A percentile compares a stretch with the other conserved stretches of the same genome.
Evolutionary conservation across 2,329 filamentous ascomycete species (phyloP).

Genomic region (Ophiostoma populinum): DNA sequence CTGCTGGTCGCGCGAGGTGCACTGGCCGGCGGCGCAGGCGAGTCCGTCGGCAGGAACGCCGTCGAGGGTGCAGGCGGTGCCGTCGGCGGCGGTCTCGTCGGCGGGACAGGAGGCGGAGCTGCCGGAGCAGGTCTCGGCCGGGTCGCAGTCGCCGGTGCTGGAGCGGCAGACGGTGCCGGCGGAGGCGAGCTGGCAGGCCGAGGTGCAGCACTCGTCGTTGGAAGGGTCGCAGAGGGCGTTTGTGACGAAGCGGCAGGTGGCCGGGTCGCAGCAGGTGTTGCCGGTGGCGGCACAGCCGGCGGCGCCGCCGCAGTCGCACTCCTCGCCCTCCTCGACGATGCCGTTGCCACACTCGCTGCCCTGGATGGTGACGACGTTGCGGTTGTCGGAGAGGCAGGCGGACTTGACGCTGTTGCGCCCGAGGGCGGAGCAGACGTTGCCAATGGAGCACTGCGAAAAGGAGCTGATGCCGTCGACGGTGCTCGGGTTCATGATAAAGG

Average conservation of each 20-base stretch:
- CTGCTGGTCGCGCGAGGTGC: conserved; percentile 79
- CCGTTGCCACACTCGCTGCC: conserved; percentile 88
- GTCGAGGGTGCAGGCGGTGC: conserved; percentile 46
- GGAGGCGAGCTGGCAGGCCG: conserved; percentile 47
- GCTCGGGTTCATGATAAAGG: conserved; percentile 93
- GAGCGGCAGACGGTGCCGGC: conserved; percentile 61
- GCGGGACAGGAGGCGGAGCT: conserved; percentile 53
- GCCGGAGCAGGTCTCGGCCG: conserved; percentile 68
- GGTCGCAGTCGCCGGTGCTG: conserved; percentile 69
- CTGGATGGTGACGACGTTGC: conserved; percentile 61
- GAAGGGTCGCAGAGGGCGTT: conserved; percentile 61
- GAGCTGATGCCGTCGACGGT: conserved; percentile 53
- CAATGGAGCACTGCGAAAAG: conserved; percentile 80
- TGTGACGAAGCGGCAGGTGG: conserved; percentile 68
- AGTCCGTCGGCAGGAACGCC: conserved; percentile 44
- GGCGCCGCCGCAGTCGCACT: conserved; percentile 84
- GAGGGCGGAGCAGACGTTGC: conserved; percentile 84
- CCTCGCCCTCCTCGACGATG: conserved; percentile 84
- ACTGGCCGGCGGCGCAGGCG: conserved; percentile 79
- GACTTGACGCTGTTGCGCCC: conserved; percentile 59
- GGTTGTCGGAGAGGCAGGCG: conserved; percentile 69
- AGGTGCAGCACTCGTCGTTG: conserved; percentile 69
- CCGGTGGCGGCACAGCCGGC: conserved; percentile 48
- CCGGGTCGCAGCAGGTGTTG: conserved; percentile 70
- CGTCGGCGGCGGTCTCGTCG: conserved; percentile 55